These are phyloP conservation scores for Xylariaceae sp. DNA, from an alignment of 2,329 filamentous ascomycete species.

Conservation along the genomic window DNA sequence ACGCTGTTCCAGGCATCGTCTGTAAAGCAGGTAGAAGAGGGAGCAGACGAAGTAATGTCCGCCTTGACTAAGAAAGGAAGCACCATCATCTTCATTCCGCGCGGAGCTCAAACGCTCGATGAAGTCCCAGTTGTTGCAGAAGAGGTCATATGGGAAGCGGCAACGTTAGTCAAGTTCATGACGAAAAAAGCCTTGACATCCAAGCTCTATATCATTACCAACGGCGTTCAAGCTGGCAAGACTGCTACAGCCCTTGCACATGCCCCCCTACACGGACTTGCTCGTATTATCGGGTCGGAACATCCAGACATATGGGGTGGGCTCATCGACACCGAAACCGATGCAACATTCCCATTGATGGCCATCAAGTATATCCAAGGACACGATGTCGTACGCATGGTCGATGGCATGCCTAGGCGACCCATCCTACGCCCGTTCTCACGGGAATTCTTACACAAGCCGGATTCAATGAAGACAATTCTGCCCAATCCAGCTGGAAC, in stretches of 20 bases:
- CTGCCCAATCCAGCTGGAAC: slow-evolving; percentile 45
- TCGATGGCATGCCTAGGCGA: slow-evolving; percentile 41
- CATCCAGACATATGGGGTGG: slow-evolving; percentile 48
- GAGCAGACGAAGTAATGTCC: background rate
- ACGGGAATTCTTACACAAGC: slow-evolving; percentile 31
- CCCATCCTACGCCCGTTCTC: slow-evolving; percentile 34
- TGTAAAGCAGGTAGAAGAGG: background rate
- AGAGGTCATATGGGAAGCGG: slow-evolving; percentile 23
- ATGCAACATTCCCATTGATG: slow-evolving; percentile 41
- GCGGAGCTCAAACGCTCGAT: background rate
- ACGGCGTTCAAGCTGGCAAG: background rate
- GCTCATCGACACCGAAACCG: slow-evolving; percentile 42
- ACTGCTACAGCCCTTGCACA: slow-evolving; percentile 42
- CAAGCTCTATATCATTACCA: slow-evolving; percentile 27
- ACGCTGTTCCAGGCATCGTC: background rate
- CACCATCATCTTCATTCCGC: slow-evolving; percentile 10
- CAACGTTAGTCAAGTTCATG: slow-evolving; percentile 17
- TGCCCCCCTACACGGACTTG: slow-evolving; percentile 45
- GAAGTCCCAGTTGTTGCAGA: slow-evolving; percentile 12
- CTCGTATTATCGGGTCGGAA: slow-evolving; percentile 47
- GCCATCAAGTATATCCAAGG: slow-evolving; percentile 48
- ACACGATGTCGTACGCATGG: slow-evolving; percentile 46
- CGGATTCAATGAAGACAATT: slow-evolving; percentile 18
- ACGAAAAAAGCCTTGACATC: background rate
- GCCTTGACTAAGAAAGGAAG: background rate